Base-by-base conservation (phyloP, 352 stramenopile genomes). In the Pilasporangium apinafurcum region DNA sequence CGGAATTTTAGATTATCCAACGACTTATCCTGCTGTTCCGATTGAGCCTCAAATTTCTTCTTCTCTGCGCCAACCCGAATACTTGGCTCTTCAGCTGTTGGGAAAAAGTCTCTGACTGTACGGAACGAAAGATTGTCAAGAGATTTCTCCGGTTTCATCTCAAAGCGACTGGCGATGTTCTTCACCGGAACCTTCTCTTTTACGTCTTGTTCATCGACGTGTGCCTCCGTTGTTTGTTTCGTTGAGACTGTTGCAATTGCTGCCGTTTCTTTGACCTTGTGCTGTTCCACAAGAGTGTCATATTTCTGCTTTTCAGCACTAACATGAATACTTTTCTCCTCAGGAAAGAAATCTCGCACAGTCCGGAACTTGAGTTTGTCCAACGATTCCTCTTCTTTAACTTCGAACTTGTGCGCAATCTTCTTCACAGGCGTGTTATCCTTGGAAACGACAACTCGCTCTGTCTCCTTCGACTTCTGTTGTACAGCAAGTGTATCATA, bases 81-180 rank as follows among this genome's bases (percentile, higher is more conserved):
- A 31, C 59, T 76, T 7, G 66, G 69, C 50, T 81, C 62, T n/a
- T n/a, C n/a, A n/a, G n/a, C n/a, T 28, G 43, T 44, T 3, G 55
- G 69, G 44, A 81, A 81, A 37, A 81, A 81, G 14, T 50, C 65
- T 27, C 65, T 59, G n/a, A 81, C 68, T 3, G 68, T 81, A 5
- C 68, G 68, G 48, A 78, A 77, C 3, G 57, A 62, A 10, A 81
- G 34, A 13, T 67, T 68, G 32, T 81, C 68, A 13, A 87, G 51
- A 1, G 52, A 56, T 33, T 81, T 63, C 8, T 68, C 37, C 21
- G 73, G 61, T 48, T 83, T 74, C 3, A 44, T 59, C 51, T 87
- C 71, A 24, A 87, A 69, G 16, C 59, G 68, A 22, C 59, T 49
- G n/a, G n/a, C n/a, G n/a, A n/a, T n/a, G n/a, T n/a, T n/a, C n/a